phyloP scores from a whole-genome alignment of 2,329 filamentous ascomycete genomes.

The Lithohypha guttulata region DNA sequence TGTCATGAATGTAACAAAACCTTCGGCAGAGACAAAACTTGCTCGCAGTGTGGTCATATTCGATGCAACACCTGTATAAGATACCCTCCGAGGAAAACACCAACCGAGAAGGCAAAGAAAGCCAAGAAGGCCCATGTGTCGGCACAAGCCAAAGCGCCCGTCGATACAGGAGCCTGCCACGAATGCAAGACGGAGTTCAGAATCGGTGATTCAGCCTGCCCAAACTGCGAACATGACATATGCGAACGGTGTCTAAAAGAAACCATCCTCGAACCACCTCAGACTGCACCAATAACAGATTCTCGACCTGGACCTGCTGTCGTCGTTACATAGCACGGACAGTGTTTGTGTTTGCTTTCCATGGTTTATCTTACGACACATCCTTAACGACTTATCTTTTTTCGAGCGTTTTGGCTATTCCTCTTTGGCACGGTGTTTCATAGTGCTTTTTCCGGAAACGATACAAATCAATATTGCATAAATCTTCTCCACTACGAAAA shows the following conservation, averaged over 20 bases:
- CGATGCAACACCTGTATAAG: slow-evolving; percentile 73
- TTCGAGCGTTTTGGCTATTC: slow-evolving; percentile 1
- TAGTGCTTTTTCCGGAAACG: not conserved
- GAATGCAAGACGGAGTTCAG: slow-evolving; percentile 18
- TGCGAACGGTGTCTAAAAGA: slow-evolving; percentile 16
- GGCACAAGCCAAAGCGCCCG: not conserved
- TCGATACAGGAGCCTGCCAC: slow-evolving; percentile 12
- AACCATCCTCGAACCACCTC: not conserved
- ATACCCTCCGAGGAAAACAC: slow-evolving; percentile 55
- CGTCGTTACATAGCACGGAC: not conserved
- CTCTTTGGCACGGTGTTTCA: not conserved
- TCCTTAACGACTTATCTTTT: slow-evolving; percentile 2
- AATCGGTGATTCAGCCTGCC: slow-evolving; percentile 12
- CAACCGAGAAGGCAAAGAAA: slow-evolving; percentile 34
- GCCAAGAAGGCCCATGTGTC: not conserved
- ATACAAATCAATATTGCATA: no score
- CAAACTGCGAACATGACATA: slow-evolving; percentile 19
- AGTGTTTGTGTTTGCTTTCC: not conserved
- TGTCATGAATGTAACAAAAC: slow-evolving; percentile 72
- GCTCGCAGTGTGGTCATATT: slow-evolving; percentile 64
- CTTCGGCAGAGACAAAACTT: slow-evolving; percentile 64
- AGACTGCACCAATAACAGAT: not conserved
- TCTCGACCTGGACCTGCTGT: not conserved
- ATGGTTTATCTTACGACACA: not conserved
- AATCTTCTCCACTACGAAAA: no score